Base-by-base conservation (phyloP, 2,329 filamentous ascomycete genomes). In the Fusarium scirpi region DNA sequence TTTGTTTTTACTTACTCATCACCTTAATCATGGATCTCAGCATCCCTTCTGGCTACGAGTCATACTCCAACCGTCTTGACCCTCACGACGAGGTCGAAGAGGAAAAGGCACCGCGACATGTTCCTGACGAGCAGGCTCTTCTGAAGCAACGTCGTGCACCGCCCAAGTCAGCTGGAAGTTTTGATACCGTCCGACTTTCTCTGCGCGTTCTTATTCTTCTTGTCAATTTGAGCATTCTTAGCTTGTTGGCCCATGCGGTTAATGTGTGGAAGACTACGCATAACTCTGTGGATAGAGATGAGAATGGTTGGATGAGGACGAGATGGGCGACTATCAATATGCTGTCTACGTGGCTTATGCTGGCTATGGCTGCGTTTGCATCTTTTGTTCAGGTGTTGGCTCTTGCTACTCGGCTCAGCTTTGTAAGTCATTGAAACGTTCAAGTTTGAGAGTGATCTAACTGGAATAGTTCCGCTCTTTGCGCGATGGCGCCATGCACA, bases 281-380 rank as follows among this genome's bases (percentile, higher is more conserved):
- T 13, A 64, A 48, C n/a, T 64, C 59, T 13, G 8, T 64, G 6
- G 61, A 64, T 5, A 45, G 61, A 6, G 64, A 64, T 3, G 61
- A 64, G 20, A 51, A 64, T 18, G 59, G 61, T 1, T 64, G 59
- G 59, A 51, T 49, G 3, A 64, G 59, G n/a, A 64, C 59, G 0
- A 38, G 59, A 8, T 64, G 61, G 61, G 58, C 59, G 0, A 45
- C 59, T 1, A 27, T 64, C 2, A 48, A 64, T 1, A 64, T 64
- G 61, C 9, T 64, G 3, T 64, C 59, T 6, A 64, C 43, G 3
- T 64, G 61, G 61, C 11, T 64, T 12, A 64, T 64, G 61, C 51
- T 64, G 0, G 61, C 51, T 12, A 45, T 45, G 9, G 51, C 49
- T 3, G 22, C 59, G 7, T 58, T 45, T 45, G 61, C 49, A 7